Conservation (phyloP, 352 stramenopile genomes). For the Elongisporangium senticosum region DNA sequence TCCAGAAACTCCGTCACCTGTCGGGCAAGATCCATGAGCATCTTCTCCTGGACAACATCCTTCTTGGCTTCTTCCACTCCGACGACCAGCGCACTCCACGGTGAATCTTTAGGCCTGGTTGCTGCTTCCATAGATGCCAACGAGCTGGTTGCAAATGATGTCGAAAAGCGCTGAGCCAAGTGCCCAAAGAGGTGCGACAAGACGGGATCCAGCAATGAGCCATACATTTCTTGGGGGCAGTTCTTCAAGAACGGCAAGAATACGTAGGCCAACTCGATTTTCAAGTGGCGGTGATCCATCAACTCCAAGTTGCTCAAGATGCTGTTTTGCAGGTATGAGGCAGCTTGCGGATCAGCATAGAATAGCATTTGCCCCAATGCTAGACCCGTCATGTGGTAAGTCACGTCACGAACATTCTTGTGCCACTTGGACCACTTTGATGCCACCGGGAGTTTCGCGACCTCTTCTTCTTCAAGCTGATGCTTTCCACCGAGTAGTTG, state of each 20-base stretch:
- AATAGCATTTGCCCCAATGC: slow-evolving; percentile 45
- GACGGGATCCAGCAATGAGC: slow-evolving; percentile 57
- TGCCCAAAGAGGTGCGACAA: slow-evolving; percentile 48
- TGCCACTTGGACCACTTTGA: slow-evolving; percentile 76
- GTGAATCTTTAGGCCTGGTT: slow-evolving; percentile 21
- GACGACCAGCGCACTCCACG: slow-evolving; percentile 49
- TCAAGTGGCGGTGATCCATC: slow-evolving; percentile 76
- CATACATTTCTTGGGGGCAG: slow-evolving; percentile 51
- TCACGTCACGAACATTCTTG: slow-evolving; percentile 75
- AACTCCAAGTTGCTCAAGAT: slow-evolving; percentile 52
- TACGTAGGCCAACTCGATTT: slow-evolving; percentile 59
- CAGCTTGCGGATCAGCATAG: slow-evolving; percentile 40
- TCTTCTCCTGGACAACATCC: slow-evolving; percentile 64
- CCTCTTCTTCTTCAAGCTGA: slow-evolving; percentile 61
- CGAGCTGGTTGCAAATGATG: slow-evolving; percentile 25
- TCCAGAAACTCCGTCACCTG: slow-evolving; percentile 73
- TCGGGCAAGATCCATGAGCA: slow-evolving; percentile 62
- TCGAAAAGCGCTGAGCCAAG: slow-evolving; percentile 42
- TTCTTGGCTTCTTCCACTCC: slow-evolving; percentile 64
- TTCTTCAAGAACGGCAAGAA: slow-evolving; percentile 68
- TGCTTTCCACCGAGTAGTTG: slow-evolving; percentile 73
- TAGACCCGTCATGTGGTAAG: slow-evolving; percentile 70
- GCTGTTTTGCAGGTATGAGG: slow-evolving; percentile 46
- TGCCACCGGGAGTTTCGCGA: slow-evolving; percentile 36
- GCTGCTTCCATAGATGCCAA: slow-evolving; percentile 3